Percentiles rank a stretch among this genome's conserved stretches.
These are phyloP conservation scores for Metrosideros polymorpha DNA, from an alignment of 441 rosid species.

Conservation along the genomic window DNA sequence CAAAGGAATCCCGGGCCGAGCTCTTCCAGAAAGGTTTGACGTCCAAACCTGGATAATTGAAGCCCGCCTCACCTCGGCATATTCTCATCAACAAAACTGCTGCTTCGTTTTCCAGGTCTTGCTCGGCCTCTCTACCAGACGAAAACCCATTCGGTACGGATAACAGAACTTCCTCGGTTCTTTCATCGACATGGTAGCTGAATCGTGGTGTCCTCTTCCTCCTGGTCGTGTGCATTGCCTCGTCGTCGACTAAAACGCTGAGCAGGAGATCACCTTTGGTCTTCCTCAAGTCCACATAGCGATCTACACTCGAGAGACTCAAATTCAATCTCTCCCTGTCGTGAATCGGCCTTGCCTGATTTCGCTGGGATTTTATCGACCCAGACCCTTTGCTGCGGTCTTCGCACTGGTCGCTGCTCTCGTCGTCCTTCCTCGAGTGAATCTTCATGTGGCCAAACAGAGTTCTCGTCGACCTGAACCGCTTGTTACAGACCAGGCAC, in stretches of 20 bases:
- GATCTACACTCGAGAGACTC: background rate
- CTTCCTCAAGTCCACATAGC: background rate
- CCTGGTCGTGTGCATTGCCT: conserved; percentile 19
- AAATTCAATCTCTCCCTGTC: background rate
- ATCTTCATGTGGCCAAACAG: conserved; percentile 20
- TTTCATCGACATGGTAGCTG: background rate
- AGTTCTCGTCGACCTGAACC: conserved; percentile 33
- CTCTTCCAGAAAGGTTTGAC: background rate
- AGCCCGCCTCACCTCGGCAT: conserved; percentile 22
- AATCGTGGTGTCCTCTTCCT: conserved; percentile 46
- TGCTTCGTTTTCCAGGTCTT: conserved; percentile 31
- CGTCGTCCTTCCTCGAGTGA: background rate
- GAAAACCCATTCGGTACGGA: conserved; percentile 27
- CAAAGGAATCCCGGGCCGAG: background rate
- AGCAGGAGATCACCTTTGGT: conserved; percentile 3
- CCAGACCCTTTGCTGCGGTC: background rate
- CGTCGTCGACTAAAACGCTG: conserved; percentile 4
- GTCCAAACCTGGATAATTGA: background rate
- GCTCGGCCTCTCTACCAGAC: conserved; percentile 18
- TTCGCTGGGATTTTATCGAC: background rate
- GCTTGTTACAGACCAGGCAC: conserved; percentile 34
- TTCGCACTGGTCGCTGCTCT: background rate
- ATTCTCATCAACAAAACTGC: conserved; percentile 53
- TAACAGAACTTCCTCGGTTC: background rate
- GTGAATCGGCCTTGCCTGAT: background rate